phyloP scores from a whole-genome alignment of 129 eudicot species.

The Chrysanthemum lavandulifolium region DNA sequence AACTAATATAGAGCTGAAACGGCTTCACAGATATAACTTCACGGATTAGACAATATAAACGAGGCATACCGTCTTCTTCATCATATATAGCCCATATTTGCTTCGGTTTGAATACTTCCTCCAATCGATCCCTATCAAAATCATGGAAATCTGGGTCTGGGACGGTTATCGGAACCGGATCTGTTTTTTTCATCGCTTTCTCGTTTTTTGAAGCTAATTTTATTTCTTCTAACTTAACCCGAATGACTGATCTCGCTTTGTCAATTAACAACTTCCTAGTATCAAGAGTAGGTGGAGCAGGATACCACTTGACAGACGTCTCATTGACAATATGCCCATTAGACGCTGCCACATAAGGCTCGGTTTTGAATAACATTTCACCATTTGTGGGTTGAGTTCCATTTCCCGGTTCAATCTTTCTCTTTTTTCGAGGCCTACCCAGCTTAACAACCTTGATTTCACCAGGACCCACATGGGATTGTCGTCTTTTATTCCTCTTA shows the following conservation, averaged over 20 bases:
- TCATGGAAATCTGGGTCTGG: conserved; percentile 99
- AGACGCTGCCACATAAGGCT: conserved; percentile 29
- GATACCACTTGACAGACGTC: conserved; percentile 34
- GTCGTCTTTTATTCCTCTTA: conserved; percentile 28
- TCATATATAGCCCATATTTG: conserved; percentile 99
- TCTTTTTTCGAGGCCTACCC: conserved; percentile 80
- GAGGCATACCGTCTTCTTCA: conserved; percentile 99
- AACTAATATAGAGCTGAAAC: conserved; percentile 77
- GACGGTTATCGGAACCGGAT: conserved; percentile 69
- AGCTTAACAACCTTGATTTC: conserved; percentile 37
- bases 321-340: conserved; percentile 14
- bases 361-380: conserved; percentile 27
- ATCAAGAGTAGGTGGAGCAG: conserved; percentile 59
- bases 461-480: conserved; percentile 36
- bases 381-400: conserved; percentile 24
- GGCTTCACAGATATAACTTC: conserved; percentile 84
- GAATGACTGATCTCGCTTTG: conserved; percentile 70
- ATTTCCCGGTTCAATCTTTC: conserved; percentile 56
- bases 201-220: conserved; percentile 54
- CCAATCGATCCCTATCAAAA: conserved; percentile 87
- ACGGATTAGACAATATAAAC: conserved; percentile 89
- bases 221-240: conserved; percentile 66
- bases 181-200: conserved; percentile 44
- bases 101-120: conserved; percentile 86
- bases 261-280: conserved; percentile 74